Evolutionary conservation across 164 flowering plant species (phyloP).

Genomic region (Nymphaea colorata): DNA sequence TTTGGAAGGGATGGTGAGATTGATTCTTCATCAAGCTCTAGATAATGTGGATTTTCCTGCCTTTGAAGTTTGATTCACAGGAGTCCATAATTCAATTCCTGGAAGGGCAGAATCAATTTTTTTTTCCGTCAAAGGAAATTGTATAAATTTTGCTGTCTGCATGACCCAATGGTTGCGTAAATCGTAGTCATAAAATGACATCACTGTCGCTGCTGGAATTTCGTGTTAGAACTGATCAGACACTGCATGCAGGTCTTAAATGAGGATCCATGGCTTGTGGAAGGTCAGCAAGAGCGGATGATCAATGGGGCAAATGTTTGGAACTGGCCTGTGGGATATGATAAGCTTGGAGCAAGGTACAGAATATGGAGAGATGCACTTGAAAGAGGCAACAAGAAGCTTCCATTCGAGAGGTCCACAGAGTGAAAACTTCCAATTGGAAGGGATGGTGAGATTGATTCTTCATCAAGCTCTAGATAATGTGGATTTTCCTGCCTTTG

Average conservation of each 20-base stretch:
- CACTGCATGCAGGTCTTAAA: conserved; percentile 54
- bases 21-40: neutral
- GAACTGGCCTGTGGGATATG: conserved; percentile 85
- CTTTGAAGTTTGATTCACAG: neutral
- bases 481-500: neutral
- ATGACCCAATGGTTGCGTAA: too few relatives aligned
- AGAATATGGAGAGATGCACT: conserved; percentile 88
- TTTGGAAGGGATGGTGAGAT: neutral
- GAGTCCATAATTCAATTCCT: neutral
- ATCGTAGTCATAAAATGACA: too few relatives aligned
- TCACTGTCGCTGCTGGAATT: too few relatives aligned
- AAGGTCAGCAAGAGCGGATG: conserved; percentile 95
- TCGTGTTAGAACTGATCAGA: too few relatives aligned
- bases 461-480: neutral
- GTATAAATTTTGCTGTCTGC: too few relatives aligned
- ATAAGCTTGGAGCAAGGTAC: conserved; percentile 91
- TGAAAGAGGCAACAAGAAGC: conserved; percentile 45
- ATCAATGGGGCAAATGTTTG: conserved; percentile 76
- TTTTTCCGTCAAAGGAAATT: neutral
- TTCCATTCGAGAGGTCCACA: conserved; percentile 32
- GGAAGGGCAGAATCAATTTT: neutral
- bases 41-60: neutral
- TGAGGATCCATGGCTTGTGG: conserved; percentile 77
- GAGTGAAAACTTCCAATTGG: neutral
- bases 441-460: neutral